Base-by-base conservation (phyloP, 2,329 filamentous ascomycete species). In the Zalaria sp. region DNA sequence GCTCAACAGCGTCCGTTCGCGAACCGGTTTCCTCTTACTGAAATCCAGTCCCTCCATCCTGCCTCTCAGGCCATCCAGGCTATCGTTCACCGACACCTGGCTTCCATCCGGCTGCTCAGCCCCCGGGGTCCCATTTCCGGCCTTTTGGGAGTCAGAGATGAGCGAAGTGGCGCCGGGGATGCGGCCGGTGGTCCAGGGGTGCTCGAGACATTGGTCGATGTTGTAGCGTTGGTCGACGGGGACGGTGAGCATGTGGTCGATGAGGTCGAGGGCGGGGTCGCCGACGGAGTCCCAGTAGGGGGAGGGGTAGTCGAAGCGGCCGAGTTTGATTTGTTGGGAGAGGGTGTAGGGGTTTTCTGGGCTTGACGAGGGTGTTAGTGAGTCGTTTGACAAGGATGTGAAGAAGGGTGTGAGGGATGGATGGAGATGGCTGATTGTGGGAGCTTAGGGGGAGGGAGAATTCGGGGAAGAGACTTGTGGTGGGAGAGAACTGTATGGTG, bases 231-330 rank as follows among this genome's bases (percentile, higher is more conserved):
- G 76, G 27, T 85, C 77, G 2, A 86, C 80, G 49, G 95, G 80
- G 29, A 95, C 87, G 2, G 84, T 83, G 39, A 98, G 73, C 91
- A 98, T 98, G 35, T 73, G 75, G 59, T 98, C 91, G 50, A 98
- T 96, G 29, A 98, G 71, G 51, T 96, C 87, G 41, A 98, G 69
- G 5, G 89, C 91, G 42, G 82, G 75, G 49, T 96, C 88, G 54
- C 83, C 81, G 27, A 94, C 79, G 2, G 78, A 76, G 59, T 93
- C 86, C 87, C 87, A 98, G 62, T 96, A 96, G 0, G 91, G 91
- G 1, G 86, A 93, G 1, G 91, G 89, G 55, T 95, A 98, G 60
- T 95, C 84, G 56, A 94, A 98, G 18, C 79, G 75, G 10, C 85
- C 91, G 60, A 76, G 74, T 60, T 83, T 88, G 63, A 93, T 96